Evolutionary conservation across 331 rosid species (phyloP).

Genomic region (Rhamnella rubrinervis): DNA sequence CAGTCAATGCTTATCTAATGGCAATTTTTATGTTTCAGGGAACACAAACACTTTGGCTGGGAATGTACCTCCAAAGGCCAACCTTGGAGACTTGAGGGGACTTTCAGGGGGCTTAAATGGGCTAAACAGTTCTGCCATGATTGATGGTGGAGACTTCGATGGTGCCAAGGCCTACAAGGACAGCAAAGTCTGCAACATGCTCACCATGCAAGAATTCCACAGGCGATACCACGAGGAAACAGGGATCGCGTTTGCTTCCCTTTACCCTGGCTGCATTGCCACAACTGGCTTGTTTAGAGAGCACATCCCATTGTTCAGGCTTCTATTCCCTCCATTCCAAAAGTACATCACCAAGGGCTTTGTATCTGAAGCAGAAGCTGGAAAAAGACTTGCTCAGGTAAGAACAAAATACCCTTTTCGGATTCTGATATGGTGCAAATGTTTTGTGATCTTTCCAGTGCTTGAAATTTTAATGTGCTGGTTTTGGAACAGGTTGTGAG

Average conservation of each 20-base stretch:
- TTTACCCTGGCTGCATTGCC: slow-evolving; percentile 98
- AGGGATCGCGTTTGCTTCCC: slow-evolving; percentile 85
- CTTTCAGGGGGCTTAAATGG: slow-evolving; percentile 81
- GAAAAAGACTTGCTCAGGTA: slow-evolving; percentile 99
- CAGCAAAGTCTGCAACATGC: slow-evolving; percentile 99
- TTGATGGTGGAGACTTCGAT: slow-evolving; percentile 92
- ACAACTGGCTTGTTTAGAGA: slow-evolving; percentile 96
- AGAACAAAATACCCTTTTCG: not conserved
- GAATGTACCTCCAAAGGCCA: slow-evolving; percentile 98
- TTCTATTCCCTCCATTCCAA: slow-evolving; percentile 95
- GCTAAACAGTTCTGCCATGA: slow-evolving; percentile 85
- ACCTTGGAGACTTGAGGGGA: slow-evolving; percentile 97
- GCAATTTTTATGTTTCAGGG: slow-evolving; percentile 41
- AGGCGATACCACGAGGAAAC: slow-evolving; percentile 85
- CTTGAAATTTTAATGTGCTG: slow-evolving; percentile 6
- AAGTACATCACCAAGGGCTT: slow-evolving; percentile 94
- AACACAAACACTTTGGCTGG: slow-evolving; percentile 98
- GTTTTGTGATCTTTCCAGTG: not conserved
- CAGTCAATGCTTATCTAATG: not conserved
- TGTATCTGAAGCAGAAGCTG: slow-evolving; percentile 92
- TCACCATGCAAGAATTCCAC: slow-evolving; percentile 93
- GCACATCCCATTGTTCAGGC: slow-evolving; percentile 90
- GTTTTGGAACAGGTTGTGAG: slow-evolving; percentile 70
- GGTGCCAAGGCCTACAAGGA: slow-evolving; percentile 99
- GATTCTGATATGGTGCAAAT: not conserved